Evolutionary conservation across 2,329 filamentous ascomycete genomes (phyloP).

Genomic region (Meredithiella fracta): DNA sequence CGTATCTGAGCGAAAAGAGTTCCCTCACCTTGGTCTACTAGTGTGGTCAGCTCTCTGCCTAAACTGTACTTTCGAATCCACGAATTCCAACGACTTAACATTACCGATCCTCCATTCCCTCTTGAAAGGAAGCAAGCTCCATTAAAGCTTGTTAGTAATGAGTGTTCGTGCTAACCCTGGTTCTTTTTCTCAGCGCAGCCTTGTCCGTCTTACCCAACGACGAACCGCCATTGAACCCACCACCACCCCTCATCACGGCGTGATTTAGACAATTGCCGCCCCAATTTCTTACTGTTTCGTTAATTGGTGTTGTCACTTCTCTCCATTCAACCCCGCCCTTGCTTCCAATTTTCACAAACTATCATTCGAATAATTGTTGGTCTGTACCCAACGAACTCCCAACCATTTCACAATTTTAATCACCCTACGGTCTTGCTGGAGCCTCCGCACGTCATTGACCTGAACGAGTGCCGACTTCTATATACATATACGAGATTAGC

Average conservation of each 20-base stretch:
- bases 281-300: neutral
- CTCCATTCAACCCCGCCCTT: neutral
- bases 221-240: conserved; percentile 1
- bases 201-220: conserved; percentile 11
- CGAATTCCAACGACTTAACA: too few species aligned
- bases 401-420: neutral
- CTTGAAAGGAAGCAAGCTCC: neutral
- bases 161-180: conserved; percentile 13
- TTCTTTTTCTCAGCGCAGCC: conserved; percentile 13
- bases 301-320: neutral
- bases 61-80: too few species aligned
- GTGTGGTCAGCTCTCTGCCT: too few species aligned
- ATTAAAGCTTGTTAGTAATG: neutral
- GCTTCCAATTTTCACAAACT: neutral
- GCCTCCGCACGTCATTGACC: neutral
- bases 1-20: too few species aligned
- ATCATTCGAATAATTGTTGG: neutral
- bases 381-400: neutral
- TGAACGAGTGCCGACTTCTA: neutral
- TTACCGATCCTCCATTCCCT: too few species aligned
- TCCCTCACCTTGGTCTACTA: too few species aligned
- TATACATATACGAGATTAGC: neutral
- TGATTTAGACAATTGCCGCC: conserved; percentile 4
- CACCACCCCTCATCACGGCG: conserved; percentile 13
- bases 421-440: neutral